phyloP scores from a whole-genome alignment of 768 basidiomycete species.

The Dictyophora rubrovolvata region DNA sequence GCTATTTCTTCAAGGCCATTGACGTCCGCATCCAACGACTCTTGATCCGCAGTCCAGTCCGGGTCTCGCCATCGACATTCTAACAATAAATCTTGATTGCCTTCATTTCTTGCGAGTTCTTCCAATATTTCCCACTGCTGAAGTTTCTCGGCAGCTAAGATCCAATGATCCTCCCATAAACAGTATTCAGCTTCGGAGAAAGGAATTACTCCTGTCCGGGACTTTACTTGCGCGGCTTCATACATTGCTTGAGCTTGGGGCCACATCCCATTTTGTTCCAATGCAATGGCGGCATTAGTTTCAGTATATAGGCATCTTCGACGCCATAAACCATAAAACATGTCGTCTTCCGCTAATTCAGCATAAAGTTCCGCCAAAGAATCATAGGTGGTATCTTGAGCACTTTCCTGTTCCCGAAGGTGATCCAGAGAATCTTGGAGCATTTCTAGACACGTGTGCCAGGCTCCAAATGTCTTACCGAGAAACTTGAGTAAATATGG shows the following conservation, averaged over 20 bases:
- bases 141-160: slow-evolving; percentile 86
- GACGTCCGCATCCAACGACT: slow-evolving; percentile 72
- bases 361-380: slow-evolving; percentile 93
- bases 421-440: slow-evolving; percentile 71
- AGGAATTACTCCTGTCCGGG: slow-evolving; percentile 68
- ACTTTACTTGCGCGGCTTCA: slow-evolving; percentile 81
- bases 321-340: slow-evolving; percentile 95
- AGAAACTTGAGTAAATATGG: slow-evolving; percentile 94
- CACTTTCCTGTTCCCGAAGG: slow-evolving; percentile 69
- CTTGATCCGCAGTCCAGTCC: slow-evolving; percentile 79
- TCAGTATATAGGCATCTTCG: slow-evolving; percentile 81
- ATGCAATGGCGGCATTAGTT: slow-evolving; percentile 78
- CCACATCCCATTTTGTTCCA: slow-evolving; percentile 98
- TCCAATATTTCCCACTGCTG: slow-evolving; percentile 96
- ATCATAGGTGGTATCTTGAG: slow-evolving; percentile 79
- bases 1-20: slow-evolving; percentile 72
- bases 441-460: slow-evolving; percentile 85
- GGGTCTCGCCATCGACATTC: slow-evolving; percentile 93
- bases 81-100: slow-evolving; percentile 83
- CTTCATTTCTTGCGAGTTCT: slow-evolving; percentile 82
- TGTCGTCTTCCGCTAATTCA: slow-evolving; percentile 90
- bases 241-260: slow-evolving; percentile 81
- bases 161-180: slow-evolving; percentile 99
- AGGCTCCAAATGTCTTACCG: slow-evolving; percentile 92
- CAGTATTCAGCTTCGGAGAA: slow-evolving; percentile 95